Evolutionary conservation across 2,329 filamentous ascomycete species (phyloP), one percentile per base, ranked within the genome.

Genomic region (Pseudogymnoascus sp.): DNA sequence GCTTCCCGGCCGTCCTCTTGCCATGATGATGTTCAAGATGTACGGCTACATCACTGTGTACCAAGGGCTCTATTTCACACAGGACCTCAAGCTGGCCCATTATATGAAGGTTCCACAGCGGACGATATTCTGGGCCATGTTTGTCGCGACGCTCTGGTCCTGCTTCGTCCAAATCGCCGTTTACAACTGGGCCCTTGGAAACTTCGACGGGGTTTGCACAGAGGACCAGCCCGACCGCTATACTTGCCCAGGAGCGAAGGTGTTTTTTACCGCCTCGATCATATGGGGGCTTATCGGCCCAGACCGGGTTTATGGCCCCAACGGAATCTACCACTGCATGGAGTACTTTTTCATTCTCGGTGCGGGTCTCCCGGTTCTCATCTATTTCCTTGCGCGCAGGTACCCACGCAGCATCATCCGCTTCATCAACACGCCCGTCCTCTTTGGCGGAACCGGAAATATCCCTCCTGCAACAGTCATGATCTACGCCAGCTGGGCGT

Each of bases 11-110:
- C 81, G 81, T 4, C 88, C 88, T 1, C 78, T 91, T 64, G 87
- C 87, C 40, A 88, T 90, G 84, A 91, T 91, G 87, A 81, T 90
- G 78, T 90, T 90, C 78, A 90, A 90, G 75, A 89, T 86, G 66
- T 90, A 88, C 69, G 86, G 85, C 61, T 80, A 80, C 68, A 80
- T 81, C 70, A 74, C 78, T 56, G 75, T 76, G 60, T 77, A 73
- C 63, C 79, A 82, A 66, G 79, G 76, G 2, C 74, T 81, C n/a
- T 74, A 73, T 10, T 82, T 80, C 66, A 74, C 78, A 0, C 74
- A 76, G 14, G 80, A 82, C 66, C 75, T 82, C 68, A 84, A 83
- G 68, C 74, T 83, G 14, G 81, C 79, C 6, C 78, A 80, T 67
- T 81, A 81, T 68, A 80, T 83, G 77, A 83, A 83, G 70, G 74